Evolutionary conservation across 75 land plant genomes (phyloP).

Genomic region (Pseudotsuga menziesii): DNA sequence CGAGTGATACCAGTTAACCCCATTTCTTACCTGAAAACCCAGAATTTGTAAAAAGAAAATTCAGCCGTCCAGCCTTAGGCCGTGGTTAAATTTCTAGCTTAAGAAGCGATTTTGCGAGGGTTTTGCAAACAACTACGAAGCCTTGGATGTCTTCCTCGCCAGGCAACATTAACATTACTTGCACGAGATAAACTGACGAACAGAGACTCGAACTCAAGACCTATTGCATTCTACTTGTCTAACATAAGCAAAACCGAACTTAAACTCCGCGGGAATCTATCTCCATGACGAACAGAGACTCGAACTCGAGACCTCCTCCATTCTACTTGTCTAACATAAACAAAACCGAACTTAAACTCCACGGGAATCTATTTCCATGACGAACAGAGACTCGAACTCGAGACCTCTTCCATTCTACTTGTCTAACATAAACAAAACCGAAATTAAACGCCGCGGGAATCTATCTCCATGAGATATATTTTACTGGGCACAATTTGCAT

Average conservation of each 20-base stretch:
- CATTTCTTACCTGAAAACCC: neutral
- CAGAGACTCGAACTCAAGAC: too few species aligned
- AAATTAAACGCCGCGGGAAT: neutral
- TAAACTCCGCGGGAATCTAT: neutral
- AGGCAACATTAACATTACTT: too few species aligned
- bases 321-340: neutral
- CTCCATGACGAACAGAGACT: neutral
- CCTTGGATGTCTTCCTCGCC: too few species aligned
- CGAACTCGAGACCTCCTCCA: too few species aligned
- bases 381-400: too few species aligned
- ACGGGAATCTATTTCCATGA: too few species aligned
- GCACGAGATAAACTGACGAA: neutral
- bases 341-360: neutral
- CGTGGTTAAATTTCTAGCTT: neutral
- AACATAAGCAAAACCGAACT: too few species aligned
- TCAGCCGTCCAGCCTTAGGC: neutral
- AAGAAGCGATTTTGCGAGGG: neutral
- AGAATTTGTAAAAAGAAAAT: too few species aligned
- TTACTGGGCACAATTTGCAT: too few species aligned
- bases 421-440: neutral
- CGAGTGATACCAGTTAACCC: neutral
- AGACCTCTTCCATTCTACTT: neutral
- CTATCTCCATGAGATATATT: too few species aligned
- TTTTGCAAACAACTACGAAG: too few species aligned
- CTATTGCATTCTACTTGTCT: neutral